Percentiles rank a stretch among this genome's conserved stretches.
phyloP scores from a whole-genome alignment of 352 stramenopile species.

The Phytopythium chamaehyphon region DNA sequence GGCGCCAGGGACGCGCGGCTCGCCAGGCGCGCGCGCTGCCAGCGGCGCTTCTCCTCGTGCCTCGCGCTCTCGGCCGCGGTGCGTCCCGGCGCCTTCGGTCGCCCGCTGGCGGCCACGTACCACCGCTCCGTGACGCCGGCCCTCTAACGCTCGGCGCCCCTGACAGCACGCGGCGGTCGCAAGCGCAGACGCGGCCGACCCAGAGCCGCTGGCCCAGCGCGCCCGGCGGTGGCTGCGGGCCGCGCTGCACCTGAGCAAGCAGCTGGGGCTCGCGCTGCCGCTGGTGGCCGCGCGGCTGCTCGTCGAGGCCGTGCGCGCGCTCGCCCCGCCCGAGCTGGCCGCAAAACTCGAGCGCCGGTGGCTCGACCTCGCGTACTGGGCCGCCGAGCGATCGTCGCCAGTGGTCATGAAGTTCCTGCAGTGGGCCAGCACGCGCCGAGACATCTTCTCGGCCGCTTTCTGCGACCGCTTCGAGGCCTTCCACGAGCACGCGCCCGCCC shows the following conservation, averaged over 20 bases:
- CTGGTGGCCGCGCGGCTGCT: conserved; percentile 44
- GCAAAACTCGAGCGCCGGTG: conserved; percentile 38
- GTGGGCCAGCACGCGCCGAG: conserved; percentile 92
- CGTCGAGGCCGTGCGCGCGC: conserved; percentile 22
- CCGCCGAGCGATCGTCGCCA: conserved; percentile 73
- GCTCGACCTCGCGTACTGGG: conserved; percentile 65
- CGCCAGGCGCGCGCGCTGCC: conserved; percentile 10
- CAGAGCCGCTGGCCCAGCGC: conserved; percentile 22
- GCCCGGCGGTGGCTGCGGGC: conserved; percentile 45
- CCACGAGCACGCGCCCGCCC: conserved; percentile 83
- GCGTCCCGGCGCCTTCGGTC: background rate
- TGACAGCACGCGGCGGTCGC: no score
- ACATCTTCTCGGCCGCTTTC: conserved; percentile 90
- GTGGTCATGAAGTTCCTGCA: conserved; percentile 95
- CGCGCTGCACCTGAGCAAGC: conserved; percentile 49
- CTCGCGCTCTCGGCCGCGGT: conserved; percentile 17
- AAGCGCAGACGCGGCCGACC: background rate
- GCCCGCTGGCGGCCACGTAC: background rate
- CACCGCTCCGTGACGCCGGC: background rate
- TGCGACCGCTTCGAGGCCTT: conserved; percentile 90
- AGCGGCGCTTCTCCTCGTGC: conserved; percentile 20
- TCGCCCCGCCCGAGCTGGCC: conserved; percentile 13
- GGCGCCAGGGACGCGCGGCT: conserved; percentile 16
- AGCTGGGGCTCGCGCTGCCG: conserved; percentile 49
- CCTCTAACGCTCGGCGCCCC: background rate